Evolutionary conservation across 176 grass and related monocot species (phyloP), one percentile per base, ranked within the genome.

Genomic region (Cenchrus americanus): DNA sequence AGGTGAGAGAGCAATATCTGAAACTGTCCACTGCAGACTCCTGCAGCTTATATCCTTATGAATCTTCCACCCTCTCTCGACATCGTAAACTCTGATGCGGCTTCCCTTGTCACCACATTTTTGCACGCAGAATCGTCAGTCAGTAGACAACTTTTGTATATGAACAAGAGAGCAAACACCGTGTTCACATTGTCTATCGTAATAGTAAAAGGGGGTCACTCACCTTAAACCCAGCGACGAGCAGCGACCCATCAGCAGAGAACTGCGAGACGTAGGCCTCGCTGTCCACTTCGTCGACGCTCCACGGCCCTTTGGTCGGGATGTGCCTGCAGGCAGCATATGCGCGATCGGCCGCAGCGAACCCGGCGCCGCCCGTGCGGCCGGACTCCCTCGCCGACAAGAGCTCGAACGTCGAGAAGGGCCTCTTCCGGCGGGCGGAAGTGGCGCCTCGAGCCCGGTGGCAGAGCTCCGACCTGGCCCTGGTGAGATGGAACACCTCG

Each of bases 221-320:
- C 87, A 98, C 96, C 91, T 82, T 75, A 69, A 89, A 95, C 15
- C 92, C 96, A 32, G 80, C 89, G 47, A 98, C 80, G 26, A 98
- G 90, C 62, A 93, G 24, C 0, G 96, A 98, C 21, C 96, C 96
- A 66, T 98, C 96, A 21, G 32, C 49, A 11, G 96, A 98, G 79
- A 95, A 98, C 53, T 91, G 92, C 17, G 96, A 95, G 19, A 95
- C 87, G 61, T 98, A 98, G 21, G 91, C 96, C 84, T 94, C 92
- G 63, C 96, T 98, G 6, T 90, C 72, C 75, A 91, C 78, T 47
- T 84, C 63, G 34, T 98, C 90, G 9, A 90, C 62, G 14, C 41
- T 21, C 84, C 87, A 90, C 0, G 93, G 89, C 8, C 83, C 83
- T 34, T 88, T 88, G 6, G 73, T 30, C 6, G 95, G 95, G 30